Percentiles rank a stretch among this genome's conserved stretches.
Evolutionary conservation across 495 filamentous ascomycete species (phyloP).

Genomic region (Filosporella fistucella): DNA sequence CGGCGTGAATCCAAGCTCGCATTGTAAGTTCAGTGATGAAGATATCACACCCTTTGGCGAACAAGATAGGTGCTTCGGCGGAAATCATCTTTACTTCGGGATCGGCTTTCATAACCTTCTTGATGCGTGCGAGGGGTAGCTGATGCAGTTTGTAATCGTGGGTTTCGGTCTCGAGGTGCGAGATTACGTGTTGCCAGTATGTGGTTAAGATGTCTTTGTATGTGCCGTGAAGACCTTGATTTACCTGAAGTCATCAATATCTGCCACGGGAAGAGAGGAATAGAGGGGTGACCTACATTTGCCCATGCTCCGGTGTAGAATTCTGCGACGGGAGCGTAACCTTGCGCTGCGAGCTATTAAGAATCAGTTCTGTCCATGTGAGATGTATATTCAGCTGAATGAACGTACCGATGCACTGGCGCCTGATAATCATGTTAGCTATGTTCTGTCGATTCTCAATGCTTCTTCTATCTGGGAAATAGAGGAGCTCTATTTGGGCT

Average conservation of each 20-base stretch:
- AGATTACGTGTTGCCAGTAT: slow-evolving; percentile 98
- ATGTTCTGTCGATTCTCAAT: too few relatives aligned
- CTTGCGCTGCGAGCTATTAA: slow-evolving; percentile 63
- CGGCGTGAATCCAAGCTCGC: slow-evolving; percentile 99
- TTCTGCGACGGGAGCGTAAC: slow-evolving; percentile 77
- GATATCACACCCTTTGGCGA: slow-evolving; percentile 98
- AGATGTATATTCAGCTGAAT: not conserved
- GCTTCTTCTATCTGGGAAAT: too few relatives aligned
- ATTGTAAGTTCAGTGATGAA: slow-evolving; percentile 99
- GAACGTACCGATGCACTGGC: slow-evolving; percentile 72
- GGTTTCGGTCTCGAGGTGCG: slow-evolving; percentile 85
- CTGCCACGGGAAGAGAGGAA: slow-evolving; percentile 1
- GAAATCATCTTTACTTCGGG: slow-evolving; percentile 99
- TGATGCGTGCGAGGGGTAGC: slow-evolving; percentile 91
- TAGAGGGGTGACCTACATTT: slow-evolving; percentile 59
- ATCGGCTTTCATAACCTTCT: slow-evolving; percentile 99
- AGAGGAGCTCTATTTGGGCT: too few relatives aligned
- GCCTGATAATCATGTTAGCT: too few relatives aligned
- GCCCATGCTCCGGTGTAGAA: slow-evolving; percentile 92
- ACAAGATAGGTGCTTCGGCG: slow-evolving; percentile 94
- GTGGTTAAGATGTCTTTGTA: slow-evolving; percentile 97
- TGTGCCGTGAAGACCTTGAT: slow-evolving; percentile 87
- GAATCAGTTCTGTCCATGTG: slow-evolving; percentile 4
- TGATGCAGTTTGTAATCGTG: slow-evolving; percentile 99
- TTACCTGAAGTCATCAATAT: slow-evolving; percentile 56